A percentile compares a stretch with the other conserved stretches of the same genome.
phyloP scores from a whole-genome alignment of 2,329 filamentous ascomycete genomes.

The Sporothrix schenckii region DNA sequence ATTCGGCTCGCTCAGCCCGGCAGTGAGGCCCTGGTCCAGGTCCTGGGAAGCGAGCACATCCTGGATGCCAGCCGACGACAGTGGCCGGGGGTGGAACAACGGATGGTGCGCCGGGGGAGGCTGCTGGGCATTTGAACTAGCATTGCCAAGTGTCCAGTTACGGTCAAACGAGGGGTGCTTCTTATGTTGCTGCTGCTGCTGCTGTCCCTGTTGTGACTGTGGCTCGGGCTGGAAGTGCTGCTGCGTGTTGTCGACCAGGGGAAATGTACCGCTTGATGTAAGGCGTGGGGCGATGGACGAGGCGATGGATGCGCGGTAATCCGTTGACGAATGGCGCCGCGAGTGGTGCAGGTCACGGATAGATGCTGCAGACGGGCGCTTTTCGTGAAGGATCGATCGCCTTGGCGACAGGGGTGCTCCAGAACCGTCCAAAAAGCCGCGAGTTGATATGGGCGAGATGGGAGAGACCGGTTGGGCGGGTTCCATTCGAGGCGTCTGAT shows the following conservation, averaged over 20 bases:
- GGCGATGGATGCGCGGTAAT: conserved; percentile 57
- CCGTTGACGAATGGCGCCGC: conserved; percentile 84
- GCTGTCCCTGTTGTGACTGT: background rate
- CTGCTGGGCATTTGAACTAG: conserved; percentile 45
- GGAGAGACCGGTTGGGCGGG: conserved; percentile 48
- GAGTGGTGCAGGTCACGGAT: conserved; percentile 81
- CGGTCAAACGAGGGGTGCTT: conserved; percentile 71
- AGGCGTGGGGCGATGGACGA: conserved; percentile 49
- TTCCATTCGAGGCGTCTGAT: conserved; percentile 55
- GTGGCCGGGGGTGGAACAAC: conserved; percentile 46
- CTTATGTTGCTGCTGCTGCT: conserved; percentile 47
- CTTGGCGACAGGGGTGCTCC: conserved; percentile 42
- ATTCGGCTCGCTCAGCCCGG: conserved; percentile 54
- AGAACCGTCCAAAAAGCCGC: conserved; percentile 44
- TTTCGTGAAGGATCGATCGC: conserved; percentile 49
- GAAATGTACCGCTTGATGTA: conserved; percentile 49
- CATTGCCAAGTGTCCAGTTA: conserved; percentile 67
- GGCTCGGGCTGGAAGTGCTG: conserved; percentile 19
- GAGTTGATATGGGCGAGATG: conserved; percentile 41
- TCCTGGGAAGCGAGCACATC: conserved; percentile 49
- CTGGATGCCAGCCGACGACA: conserved; percentile 57
- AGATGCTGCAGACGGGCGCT: conserved; percentile 76
- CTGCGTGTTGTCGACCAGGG: conserved; percentile 43
- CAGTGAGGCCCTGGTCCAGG: conserved; percentile 43
- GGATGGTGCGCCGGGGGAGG: conserved; percentile 19